Evolutionary conservation across 306 rosid genomes (phyloP), one percentile per base, ranked within the genome.

Genomic region (Fagus crenata): DNA sequence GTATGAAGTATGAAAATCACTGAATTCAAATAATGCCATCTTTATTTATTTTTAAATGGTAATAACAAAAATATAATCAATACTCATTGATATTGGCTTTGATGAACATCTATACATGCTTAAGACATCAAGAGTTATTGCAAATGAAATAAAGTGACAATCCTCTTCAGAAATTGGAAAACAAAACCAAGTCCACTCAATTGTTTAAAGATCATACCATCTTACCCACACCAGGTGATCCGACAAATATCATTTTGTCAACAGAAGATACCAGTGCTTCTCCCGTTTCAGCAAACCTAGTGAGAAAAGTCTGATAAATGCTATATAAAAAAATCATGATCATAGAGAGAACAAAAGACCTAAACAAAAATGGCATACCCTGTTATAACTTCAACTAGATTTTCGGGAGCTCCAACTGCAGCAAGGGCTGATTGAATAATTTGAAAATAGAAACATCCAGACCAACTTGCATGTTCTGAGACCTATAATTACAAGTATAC

Each of bases 381-480:
- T 53, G 97, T 91, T 74, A 95, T 87, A 76, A 92, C 87, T 51
- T 95, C 97, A 83, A 95, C 99, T 84, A 95, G 86, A 85, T 93
- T 96, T 77, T 92, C 99, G 5, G 99, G 99, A 78, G 99, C 99
- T 60, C 99, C 97, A 73, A 95, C 90, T 11, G 97, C 99, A 76
- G 99, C 93, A 78, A 95, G 97, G 65, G 99, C 99, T 72, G 99
- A 93, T 76, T 95, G 99, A 73, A 95, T 95, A 83, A 95, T 95
- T 82, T 90, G 90, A 73, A 88, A 82, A 84, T 89, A 95, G 86
- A 92, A 95, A 86, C 99, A 92, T 74, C 99, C 99, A 74, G 99
- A 95, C 99, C 99, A 95, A 86, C 96, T 91, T 82, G 99, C 97
- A 84, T 91, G 89, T 83, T 95, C 99, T 11, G 99, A 95, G 69